phyloP scores from a whole-genome alignment of 73 alveolate genomes.

The Paramecium sexaurelia region DNA sequence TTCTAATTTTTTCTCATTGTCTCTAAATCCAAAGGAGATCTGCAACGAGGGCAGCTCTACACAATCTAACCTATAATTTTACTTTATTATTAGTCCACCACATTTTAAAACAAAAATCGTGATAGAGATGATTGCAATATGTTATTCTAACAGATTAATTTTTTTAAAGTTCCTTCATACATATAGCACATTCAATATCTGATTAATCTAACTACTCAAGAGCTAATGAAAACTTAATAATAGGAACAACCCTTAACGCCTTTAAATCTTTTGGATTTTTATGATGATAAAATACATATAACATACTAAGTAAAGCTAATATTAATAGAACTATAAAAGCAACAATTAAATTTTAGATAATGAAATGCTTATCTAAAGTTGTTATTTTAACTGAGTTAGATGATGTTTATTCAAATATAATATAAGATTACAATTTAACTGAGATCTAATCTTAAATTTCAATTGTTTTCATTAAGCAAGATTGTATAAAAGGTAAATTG shows the following conservation, averaged over 20 bases:
- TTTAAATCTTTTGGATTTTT: background rate
- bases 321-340: background rate
- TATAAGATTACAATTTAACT: background rate
- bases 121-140: conserved; percentile 21
- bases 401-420: background rate
- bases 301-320: background rate
- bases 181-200: conserved; percentile 21
- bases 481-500: background rate
- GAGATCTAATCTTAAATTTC: background rate
- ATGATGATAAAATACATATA: background rate
- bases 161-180: background rate
- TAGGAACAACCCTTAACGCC: background rate
- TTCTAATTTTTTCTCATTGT: conserved; percentile 11
- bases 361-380: background rate
- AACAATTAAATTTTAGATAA: background rate
- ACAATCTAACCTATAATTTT: background rate
- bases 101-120: conserved; percentile 16
- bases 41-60: conserved; percentile 28
- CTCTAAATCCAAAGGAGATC: conserved; percentile 17
- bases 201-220: background rate
- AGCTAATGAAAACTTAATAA: background rate
- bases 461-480: background rate
- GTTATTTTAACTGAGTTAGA: background rate
- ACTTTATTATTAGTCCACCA: conserved; percentile 25
- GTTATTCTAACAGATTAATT: background rate